Conservation (phyloP, 768 basidiomycete genomes). For the Amanita thiersii region DNA sequence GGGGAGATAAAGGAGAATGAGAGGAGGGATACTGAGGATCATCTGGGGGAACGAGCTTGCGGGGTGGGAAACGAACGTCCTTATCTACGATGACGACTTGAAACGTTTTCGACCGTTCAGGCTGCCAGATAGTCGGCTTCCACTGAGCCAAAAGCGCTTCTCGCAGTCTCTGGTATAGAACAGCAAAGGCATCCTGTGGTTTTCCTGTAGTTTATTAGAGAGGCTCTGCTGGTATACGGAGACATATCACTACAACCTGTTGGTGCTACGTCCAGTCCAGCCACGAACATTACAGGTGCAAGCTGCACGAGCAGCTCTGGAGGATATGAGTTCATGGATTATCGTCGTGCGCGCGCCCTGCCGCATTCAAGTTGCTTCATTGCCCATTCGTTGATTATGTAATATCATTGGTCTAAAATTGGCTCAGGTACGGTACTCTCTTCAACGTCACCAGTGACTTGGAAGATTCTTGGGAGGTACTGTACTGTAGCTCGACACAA, state of each 20-base stretch:
- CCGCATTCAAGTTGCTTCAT: not conserved
- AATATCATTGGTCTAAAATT: no score
- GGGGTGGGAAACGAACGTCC: constrained; percentile 77
- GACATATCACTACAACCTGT: constrained; percentile 13
- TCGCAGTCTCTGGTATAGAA: constrained; percentile 54
- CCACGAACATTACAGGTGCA: constrained; percentile 91
- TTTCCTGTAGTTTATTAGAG: constrained; percentile 19
- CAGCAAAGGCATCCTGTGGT: constrained; percentile 50
- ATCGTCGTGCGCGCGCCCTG: not conserved
- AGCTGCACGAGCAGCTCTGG: constrained; percentile 83
- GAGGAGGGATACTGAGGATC: constrained; percentile 47
- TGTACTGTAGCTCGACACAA: no score
- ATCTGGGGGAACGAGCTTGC: constrained; percentile 60
- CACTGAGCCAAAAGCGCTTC: constrained; percentile 60
- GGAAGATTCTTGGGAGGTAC: no score
- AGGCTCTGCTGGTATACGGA: constrained; percentile 13
- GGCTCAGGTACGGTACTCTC: no score
- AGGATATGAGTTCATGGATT: constrained; percentile 98
- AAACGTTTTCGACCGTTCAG: constrained; percentile 67
- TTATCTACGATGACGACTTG: constrained; percentile 82
- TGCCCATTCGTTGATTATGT: no score
- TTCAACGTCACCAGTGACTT: no score
- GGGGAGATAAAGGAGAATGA: constrained; percentile 91
- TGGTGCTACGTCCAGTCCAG: constrained; percentile 55
- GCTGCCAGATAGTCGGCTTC: constrained; percentile 63